Percentiles rank a stretch among this genome's conserved stretches.
Conservation (phyloP, 805 yeast species). For the Lipomyces yamanashiensis region DNA sequence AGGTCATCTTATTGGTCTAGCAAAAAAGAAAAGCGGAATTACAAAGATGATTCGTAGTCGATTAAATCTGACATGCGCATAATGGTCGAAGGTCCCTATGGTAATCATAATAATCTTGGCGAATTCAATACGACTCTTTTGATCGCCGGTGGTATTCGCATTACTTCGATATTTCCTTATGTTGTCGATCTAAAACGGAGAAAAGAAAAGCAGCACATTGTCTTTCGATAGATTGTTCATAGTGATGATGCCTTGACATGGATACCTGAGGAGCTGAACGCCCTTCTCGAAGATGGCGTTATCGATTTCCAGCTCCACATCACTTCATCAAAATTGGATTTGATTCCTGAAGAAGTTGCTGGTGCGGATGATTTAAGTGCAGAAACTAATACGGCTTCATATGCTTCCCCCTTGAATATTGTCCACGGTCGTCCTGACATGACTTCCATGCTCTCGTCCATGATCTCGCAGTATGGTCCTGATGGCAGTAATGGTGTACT, state of each 20-base stretch:
- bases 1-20: neutral
- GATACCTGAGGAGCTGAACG: conserved; percentile 5
- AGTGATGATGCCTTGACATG: conserved; percentile 2
- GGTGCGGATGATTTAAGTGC: neutral
- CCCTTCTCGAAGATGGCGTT: neutral
- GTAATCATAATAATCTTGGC: conserved; percentile 53
- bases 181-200: conserved; percentile 42
- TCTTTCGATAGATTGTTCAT: conserved; percentile 11
- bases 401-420: neutral
- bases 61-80: conserved; percentile 25
- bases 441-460: conserved; percentile 45
- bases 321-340: too few species aligned
- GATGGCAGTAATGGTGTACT: conserved; percentile 55
- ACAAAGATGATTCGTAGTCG: neutral
- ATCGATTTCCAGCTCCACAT: conserved; percentile 10
- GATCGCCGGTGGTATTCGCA: conserved; percentile 68
- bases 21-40: conserved; percentile 3
- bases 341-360: conserved; percentile 21
- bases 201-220: neutral
- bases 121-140: conserved; percentile 54
- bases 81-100: conserved; percentile 65
- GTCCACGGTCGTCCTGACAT: conserved; percentile 52
- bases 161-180: conserved; percentile 60
- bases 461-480: neutral
- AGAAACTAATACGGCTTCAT: neutral